Evolutionary conservation across 2,329 filamentous ascomycete genomes (phyloP).

Genomic region (Pleurostoma richardsiae): DNA sequence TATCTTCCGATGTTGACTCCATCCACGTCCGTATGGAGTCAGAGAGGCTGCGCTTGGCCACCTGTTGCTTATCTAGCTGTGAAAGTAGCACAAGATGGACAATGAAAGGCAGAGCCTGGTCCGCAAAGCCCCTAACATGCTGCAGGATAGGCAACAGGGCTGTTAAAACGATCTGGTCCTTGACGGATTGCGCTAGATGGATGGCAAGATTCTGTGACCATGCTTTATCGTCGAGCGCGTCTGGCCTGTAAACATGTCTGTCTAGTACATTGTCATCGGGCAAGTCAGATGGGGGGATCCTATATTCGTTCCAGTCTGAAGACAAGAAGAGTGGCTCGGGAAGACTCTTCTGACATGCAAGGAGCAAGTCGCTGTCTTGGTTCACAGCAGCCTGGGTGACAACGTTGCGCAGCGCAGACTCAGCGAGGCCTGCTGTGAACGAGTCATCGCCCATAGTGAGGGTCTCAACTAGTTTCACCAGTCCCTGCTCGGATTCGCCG

Average conservation of each 20-base stretch:
- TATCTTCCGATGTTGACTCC: conserved; percentile 32
- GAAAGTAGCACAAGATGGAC: conserved; percentile 74
- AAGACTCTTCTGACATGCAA: conserved; percentile 47
- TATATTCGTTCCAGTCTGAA: conserved; percentile 53
- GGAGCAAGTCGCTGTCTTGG: conserved; percentile 40
- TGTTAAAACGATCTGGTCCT: conserved; percentile 62
- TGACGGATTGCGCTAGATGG: conserved; percentile 53
- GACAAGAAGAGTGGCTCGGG: conserved; percentile 45
- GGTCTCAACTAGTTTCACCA: conserved; percentile 57
- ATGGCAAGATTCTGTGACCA: conserved; percentile 63
- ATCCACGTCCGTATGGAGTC: conserved; percentile 62
- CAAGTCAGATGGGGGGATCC: conserved; percentile 49
- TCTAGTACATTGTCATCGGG: conserved; percentile 17
- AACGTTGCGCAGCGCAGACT: conserved; percentile 52
- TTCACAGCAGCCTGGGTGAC: conserved; percentile 46
- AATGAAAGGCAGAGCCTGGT: conserved; percentile 74
- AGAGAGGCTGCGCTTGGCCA: conserved; percentile 60
- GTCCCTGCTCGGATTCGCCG: conserved; percentile 56
- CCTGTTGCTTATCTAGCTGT: conserved; percentile 58
- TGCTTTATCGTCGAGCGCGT: conserved; percentile 35
- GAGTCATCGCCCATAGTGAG: conserved; percentile 55
- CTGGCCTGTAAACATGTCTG: conserved; percentile 25
- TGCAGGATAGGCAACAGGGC: conserved; percentile 63
- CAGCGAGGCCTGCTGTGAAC: conserved; percentile 52
- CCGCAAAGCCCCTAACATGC: conserved; percentile 64